These are phyloP conservation scores for Sutorius eximius DNA, from an alignment of 1,284 basidiomycete genomes.

Conservation along the genomic window DNA sequence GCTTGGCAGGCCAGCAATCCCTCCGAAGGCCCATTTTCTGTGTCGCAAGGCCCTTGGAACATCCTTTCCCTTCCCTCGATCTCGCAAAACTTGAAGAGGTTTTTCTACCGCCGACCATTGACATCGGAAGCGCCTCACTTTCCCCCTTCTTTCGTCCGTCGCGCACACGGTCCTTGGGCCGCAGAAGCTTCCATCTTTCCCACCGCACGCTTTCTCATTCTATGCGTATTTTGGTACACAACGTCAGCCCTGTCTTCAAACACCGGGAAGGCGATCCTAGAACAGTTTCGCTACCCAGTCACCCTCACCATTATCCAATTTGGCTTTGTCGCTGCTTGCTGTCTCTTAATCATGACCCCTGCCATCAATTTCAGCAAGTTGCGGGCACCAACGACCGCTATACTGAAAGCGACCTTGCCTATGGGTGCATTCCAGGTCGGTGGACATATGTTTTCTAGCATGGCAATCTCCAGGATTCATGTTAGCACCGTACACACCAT, in stretches of 20 bases:
- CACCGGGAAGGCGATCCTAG: constrained; percentile 86
- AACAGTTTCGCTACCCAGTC: constrained; percentile 83
- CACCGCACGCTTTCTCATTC: constrained; percentile 52
- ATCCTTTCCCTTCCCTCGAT: constrained; percentile 10
- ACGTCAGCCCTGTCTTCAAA: constrained; percentile 87
- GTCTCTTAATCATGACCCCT: constrained; percentile 78
- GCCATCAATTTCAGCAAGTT: constrained; percentile 65
- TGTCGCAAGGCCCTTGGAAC: constrained; percentile 9
- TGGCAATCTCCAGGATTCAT: constrained; percentile 94
- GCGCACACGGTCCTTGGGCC: constrained; percentile 18
- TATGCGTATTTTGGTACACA: constrained; percentile 81
- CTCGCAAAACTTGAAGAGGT: constrained; percentile 18
- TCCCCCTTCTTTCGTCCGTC: constrained; percentile 29
- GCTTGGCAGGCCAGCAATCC: constrained; percentile 29
- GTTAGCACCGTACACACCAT: constrained; percentile 99
- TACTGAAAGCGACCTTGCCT: constrained; percentile 79
- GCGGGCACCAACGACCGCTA: constrained; percentile 67
- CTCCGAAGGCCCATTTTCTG: constrained; percentile 11
- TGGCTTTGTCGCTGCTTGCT: constrained; percentile 88
- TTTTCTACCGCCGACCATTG: constrained; percentile 20
- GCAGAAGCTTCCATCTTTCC: constrained; percentile 20
- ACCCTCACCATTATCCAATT: constrained; percentile 98
- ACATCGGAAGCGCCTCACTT: constrained; percentile 13
- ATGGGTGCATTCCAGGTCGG: constrained; percentile 95
- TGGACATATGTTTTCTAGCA: constrained; percentile 96